phyloP scores from a whole-genome alignment of 129 eudicot genomes.

The Daucus carota region DNA sequence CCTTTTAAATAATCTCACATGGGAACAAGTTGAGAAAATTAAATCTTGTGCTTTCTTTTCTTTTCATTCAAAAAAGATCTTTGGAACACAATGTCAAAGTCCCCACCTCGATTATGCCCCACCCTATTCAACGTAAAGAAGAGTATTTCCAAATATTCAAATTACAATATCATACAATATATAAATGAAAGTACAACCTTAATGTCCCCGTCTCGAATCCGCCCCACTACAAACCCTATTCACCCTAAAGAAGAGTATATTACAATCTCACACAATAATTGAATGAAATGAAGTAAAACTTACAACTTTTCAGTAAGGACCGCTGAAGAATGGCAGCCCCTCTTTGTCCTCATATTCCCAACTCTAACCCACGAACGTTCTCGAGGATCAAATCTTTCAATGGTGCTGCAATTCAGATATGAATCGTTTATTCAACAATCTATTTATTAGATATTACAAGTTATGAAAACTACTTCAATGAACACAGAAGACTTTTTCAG shows the following conservation, averaged over 20 bases:
- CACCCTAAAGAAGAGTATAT: background rate
- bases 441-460: background rate
- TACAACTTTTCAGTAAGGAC: slow-evolving; percentile 62
- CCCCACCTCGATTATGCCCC: no score
- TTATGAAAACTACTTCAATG: no score
- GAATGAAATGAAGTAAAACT: slow-evolving; percentile 21
- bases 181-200: background rate
- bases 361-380: slow-evolving; percentile 47
- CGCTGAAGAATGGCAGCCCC: slow-evolving; percentile 69
- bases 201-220: no score
- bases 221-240: no score
- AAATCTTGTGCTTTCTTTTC: no score
- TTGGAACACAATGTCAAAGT: no score
- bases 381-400: slow-evolving; percentile 79
- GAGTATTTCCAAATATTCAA: background rate
- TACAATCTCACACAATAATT: background rate
- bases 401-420: slow-evolving; percentile 40
- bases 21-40: no score
- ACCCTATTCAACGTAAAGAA: no score
- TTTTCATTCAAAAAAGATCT: no score
- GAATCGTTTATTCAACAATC: background rate
- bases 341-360: slow-evolving; percentile 41
- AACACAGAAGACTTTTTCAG: no score
- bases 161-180: background rate
- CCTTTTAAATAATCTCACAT: no score